These are phyloP conservation scores for Dalechampia spathulata DNA, from an alignment of 441 rosid species.

Conservation along the genomic window DNA sequence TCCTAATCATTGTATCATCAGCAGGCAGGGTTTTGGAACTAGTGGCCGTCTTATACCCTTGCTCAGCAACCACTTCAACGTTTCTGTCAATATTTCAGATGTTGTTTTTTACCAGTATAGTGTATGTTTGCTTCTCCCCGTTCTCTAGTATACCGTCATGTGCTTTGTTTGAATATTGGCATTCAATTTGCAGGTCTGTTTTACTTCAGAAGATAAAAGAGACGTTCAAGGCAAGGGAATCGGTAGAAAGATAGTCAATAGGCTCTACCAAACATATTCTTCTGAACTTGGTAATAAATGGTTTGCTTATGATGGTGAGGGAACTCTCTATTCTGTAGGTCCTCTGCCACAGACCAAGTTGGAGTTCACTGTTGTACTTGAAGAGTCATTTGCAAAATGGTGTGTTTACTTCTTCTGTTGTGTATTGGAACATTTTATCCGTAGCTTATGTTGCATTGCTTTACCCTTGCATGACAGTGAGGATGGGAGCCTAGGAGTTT, in stretches of 20 bases:
- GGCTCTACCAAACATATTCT: conserved; percentile 56
- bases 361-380: conserved; percentile 62
- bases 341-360: conserved; percentile 60
- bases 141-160: conserved; percentile 6
- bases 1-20: conserved; percentile 40
- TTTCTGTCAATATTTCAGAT: conserved; percentile 40
- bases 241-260: conserved; percentile 60
- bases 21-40: conserved; percentile 48
- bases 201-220: conserved; percentile 45
- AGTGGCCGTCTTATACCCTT: conserved; percentile 42
- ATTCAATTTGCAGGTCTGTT: conserved; percentile 46
- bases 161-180: not conserved
- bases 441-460: conserved; percentile 11
- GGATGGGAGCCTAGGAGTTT: conserved; percentile 26
- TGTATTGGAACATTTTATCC: not conserved
- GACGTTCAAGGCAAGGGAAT: conserved; percentile 56
- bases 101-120: conserved; percentile 70
- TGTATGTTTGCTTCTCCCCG: conserved; percentile 39
- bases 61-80: conserved; percentile 71
- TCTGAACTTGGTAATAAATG: conserved; percentile 51
- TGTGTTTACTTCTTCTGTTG: conserved; percentile 14
- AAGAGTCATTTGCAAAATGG: conserved; percentile 58
- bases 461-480: conserved; percentile 22
- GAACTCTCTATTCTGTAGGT: conserved; percentile 59
- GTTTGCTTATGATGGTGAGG: conserved; percentile 87